Evolutionary conservation across 495 filamentous ascomycete species (phyloP), one percentile per base, ranked within the genome.

Genomic region (Aspergillus steynii): DNA sequence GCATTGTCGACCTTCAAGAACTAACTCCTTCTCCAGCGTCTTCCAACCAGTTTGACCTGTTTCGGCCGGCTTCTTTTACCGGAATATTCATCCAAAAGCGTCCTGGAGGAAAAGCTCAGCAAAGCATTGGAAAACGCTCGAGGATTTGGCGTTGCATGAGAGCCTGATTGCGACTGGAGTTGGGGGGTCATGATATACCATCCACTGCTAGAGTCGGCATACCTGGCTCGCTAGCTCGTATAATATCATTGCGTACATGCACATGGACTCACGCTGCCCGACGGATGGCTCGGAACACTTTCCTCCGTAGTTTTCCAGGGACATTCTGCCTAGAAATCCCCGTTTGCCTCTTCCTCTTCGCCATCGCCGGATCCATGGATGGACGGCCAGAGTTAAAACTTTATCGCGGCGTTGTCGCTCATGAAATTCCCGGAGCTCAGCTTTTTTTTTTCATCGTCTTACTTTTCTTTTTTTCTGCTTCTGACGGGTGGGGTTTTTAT

Each of bases 1-100:
- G 31, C 31, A 3, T 42, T 10, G 10, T 42, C 9, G 12, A 12
- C 3, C 5, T 42, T 1, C 14, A 42, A 42, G 7, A 1, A 34
- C 64, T 67, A 29, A 71, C 56, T 37, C 27, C 37, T 12, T 56
- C 25, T 62, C n/a, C 55, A 88, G 61, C 81, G 85, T 64, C 75
- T 97, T 67, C 93, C 93, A 5, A 94, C 89, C 0, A 89, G 88
- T 60, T 79, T 90, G 65, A 99, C 95, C 4, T 99, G 95, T 71
- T 98, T 94, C 73, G 92, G 93, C 3, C 89, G 88, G 27, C 71
- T 99, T 55, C 68, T 96, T 60, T 70, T 99, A 53, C 95, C 95
- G 8, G 89, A 93, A 74, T 99, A 97, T 69, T 78, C 71, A 10
- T 83, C 80, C 29, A 82, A 78, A 67, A 85, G 87, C 59, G 85